phyloP scores from a whole-genome alignment of 164 flowering plant species.

The Vitis rupestris region DNA sequence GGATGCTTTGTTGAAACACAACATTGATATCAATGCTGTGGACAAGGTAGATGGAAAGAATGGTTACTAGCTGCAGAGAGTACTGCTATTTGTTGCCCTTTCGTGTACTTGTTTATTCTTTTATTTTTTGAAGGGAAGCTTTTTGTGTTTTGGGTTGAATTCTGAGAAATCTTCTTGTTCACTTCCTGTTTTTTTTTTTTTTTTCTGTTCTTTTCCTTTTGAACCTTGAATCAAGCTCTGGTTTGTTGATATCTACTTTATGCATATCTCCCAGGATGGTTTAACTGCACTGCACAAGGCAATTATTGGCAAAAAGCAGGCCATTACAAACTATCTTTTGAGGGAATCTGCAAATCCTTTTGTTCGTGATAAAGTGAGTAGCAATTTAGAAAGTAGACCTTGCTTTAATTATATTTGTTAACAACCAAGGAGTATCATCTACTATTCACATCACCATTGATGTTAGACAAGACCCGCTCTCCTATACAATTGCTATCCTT shows the following conservation, averaged over 20 bases:
- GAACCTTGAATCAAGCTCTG: conserved; percentile 1
- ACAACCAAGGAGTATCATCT: background rate
- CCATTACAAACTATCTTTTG: conserved; percentile 78
- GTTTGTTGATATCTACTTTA: background rate
- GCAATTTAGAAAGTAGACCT: background rate
- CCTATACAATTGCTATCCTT: background rate
- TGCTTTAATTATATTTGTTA: background rate
- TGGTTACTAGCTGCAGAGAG: background rate
- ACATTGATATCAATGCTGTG: conserved; percentile 70
- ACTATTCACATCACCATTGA: background rate
- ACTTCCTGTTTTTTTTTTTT: background rate
- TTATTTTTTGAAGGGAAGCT: background rate
- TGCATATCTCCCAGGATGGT: conserved; percentile 50
- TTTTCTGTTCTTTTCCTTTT: background rate
- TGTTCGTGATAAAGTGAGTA: conserved; percentile 74
- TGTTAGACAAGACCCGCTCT: background rate
- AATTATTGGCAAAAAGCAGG: conserved; percentile 77
- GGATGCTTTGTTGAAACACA: conserved; percentile 71
- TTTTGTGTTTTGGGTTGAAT: too few relatives aligned
- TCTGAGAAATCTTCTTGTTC: too few relatives aligned
- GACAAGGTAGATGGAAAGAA: conserved; percentile 56
- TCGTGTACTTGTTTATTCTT: background rate
- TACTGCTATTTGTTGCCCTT: background rate
- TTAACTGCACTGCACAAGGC: conserved; percentile 89
- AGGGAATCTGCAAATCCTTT: conserved; percentile 91